Evolutionary conservation across 2,329 filamentous ascomycete species (phyloP), one percentile per base, ranked within the genome.

Genomic region (Stenocarpella maydis): DNA sequence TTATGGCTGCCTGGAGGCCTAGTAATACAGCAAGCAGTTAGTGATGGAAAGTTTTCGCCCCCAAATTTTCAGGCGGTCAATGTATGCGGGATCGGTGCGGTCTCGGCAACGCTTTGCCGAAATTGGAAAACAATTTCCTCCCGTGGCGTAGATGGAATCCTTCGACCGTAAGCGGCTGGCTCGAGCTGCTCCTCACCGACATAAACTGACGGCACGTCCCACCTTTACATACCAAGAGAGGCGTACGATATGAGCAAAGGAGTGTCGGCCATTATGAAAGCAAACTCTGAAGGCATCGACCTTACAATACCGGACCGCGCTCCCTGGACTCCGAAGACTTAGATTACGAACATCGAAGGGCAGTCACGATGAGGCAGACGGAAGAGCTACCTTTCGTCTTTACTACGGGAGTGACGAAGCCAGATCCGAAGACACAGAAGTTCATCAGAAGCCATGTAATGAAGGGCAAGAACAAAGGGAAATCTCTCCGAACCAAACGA

Each of bases 361-460:
- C 5, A 34, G 19, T 61, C 17, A 43, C 24, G 10, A 41, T 28
- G 45, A 21, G 21, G 43, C 43, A 45, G 19, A 9, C 58, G 58
- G 71, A 21, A 49, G 60, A 70, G 8, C 66, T 80, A 43, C 73
- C 73, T 9, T 80, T 80, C 68, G 76, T 80, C 37, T 72, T 78
- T 3, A 74, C 77, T 10, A 78, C 75, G 0, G 72, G 72, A 21
- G 61, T 68, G 17, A 71, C 74, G 28, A 79, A 78, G 54, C 71
- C 74, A 3, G 74, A 79, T 49, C 72, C 75, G 15, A 72, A 77
- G 17, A 74, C 75, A 31, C 77, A 79, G 55, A 80, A 78, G 72
- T 69, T 80, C 47, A 82, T 82, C 72, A 76, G 80, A 55, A 80
- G 78, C 69, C 78, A 81, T 77, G 81, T 82, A 1, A 83, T 83